Evolutionary conservation across 352 stramenopile genomes (phyloP), one percentile per base, ranked within the genome.

Genomic region (Aphanomyces euteiches): DNA sequence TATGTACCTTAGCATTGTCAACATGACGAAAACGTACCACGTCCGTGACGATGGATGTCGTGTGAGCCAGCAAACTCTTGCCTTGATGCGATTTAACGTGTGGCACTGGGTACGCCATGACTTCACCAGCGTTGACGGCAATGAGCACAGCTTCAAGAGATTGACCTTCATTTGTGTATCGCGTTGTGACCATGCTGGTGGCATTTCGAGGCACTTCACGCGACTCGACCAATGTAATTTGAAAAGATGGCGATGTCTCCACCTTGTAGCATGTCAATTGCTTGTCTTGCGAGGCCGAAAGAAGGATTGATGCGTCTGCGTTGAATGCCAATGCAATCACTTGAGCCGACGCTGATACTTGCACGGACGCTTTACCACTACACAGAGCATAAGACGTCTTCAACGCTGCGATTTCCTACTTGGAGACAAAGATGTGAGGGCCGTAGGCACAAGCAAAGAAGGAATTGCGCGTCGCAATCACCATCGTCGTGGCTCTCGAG

Each of bases 31-130:
- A 37, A 57, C 59, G 43, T 58, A 57, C 77, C 67, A 95, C 74
- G 74, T 88, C 77, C 54, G 85, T 92, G 76, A 95, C 81, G 83
- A 95, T 95, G 28, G 87, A 95, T 60, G 87, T 93, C 43, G 87
- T 95, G 78, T 95, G 87, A 53, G 82, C 82, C 63, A 95, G 68
- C 45, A 95, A 75, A 64, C 78, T 88, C 81, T 89, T 90, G 47
- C 85, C 67, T 58, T 90, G 83, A 47, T 83, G 76, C 28, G 76
- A 67, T 15, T 28, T 70, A 17, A 92, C 75, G 71, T 90, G 78
- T 4, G 83, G 87, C 73, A 95, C 89, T 3, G 84, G 87, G 70
- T 90, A 80, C 57, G 83, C 87, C 37, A 92, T 76, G n/a, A 79
- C 83, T 68, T 95, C 85, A 37, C 87, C 87, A 4, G 87, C 91